Percentiles rank a stretch among this genome's conserved stretches.
Evolutionary conservation across 305 asterid species (phyloP).

Genomic region (Solanum hybrid): DNA sequence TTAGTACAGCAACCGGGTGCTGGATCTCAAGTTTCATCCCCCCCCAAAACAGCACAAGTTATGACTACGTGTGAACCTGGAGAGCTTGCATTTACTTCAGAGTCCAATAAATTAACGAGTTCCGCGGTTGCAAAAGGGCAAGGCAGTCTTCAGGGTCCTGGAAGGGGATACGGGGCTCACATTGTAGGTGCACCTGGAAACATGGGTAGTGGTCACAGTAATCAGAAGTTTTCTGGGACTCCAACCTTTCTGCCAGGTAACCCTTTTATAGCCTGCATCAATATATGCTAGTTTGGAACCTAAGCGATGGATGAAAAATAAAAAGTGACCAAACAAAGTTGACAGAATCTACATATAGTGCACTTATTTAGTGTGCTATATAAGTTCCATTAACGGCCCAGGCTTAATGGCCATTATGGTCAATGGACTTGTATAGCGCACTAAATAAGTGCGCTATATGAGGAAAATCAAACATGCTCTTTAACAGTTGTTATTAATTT

Average conservation of each 20-base stretch:
- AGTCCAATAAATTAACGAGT: slow-evolving; percentile 44
- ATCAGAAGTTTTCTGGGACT: slow-evolving; percentile 45
- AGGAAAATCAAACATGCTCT: neutral
- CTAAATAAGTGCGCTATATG: neutral
- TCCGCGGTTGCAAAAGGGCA: slow-evolving; percentile 61
- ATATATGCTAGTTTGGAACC: neutral
- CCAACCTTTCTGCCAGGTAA: slow-evolving; percentile 86
- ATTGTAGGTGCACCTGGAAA: slow-evolving; percentile 53
- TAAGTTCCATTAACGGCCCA: neutral
- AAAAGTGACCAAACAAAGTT: neutral
- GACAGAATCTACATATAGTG: neutral
- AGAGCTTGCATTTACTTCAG: slow-evolving; percentile 47
- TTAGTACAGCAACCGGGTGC: slow-evolving; percentile 31
- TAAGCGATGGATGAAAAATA: neutral
- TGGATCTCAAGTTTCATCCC: slow-evolving; percentile 50
- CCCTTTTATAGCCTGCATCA: neutral
- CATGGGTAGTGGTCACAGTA: slow-evolving; percentile 35
- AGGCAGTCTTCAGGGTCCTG: slow-evolving; percentile 45
- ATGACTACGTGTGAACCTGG: slow-evolving; percentile 21
- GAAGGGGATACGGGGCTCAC: slow-evolving; percentile 73
- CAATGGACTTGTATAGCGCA: neutral
- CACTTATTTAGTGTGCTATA: neutral
- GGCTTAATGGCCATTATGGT: neutral
- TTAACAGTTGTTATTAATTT: neutral
- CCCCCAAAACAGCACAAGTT: slow-evolving; percentile 35